Evolutionary conservation across 202 grass and related monocot species (phyloP).

Genomic region (Dendrocalamus latiflorus): DNA sequence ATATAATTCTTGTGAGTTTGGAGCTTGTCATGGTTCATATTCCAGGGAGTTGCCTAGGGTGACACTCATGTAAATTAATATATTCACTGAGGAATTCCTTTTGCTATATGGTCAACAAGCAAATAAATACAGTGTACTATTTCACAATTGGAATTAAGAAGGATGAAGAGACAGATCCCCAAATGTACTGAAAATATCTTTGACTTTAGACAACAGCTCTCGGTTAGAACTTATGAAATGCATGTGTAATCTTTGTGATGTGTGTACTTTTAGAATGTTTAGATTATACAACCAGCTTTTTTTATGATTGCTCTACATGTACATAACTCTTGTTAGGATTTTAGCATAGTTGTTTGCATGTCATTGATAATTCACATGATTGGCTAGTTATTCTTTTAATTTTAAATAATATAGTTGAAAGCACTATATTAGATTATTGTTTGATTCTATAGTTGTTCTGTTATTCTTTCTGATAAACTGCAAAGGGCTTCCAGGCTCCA

Average conservation of each 20-base stretch:
- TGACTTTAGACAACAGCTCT: neutral
- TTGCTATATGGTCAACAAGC: neutral
- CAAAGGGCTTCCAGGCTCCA: neutral
- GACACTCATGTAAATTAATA: neutral
- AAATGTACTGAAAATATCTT: neutral
- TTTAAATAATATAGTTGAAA: neutral
- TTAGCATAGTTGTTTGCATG: conserved; percentile 36
- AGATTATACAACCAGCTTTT: neutral
- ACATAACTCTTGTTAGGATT: conserved; percentile 13
- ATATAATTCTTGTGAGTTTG: neutral
- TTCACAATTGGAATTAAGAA: neutral
- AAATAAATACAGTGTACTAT: neutral
- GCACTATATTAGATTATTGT: conserved; percentile 11
- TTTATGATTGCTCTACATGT: conserved; percentile 6
- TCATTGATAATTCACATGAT: conserved; percentile 24
- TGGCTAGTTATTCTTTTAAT: conserved; percentile 7
- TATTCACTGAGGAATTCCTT: neutral
- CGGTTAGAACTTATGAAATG: neutral
- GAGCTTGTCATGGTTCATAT: neutral
- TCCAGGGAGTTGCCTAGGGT: neutral
- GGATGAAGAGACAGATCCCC: conserved; percentile 11
- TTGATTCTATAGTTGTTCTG: conserved; percentile 32
- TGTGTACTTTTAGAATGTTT: neutral
- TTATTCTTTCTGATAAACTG: conserved; percentile 11
- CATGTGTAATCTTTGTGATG: neutral